Base-by-base conservation (phyloP, 2,329 filamentous ascomycete genomes). In the Xylariaceae sp. region DNA sequence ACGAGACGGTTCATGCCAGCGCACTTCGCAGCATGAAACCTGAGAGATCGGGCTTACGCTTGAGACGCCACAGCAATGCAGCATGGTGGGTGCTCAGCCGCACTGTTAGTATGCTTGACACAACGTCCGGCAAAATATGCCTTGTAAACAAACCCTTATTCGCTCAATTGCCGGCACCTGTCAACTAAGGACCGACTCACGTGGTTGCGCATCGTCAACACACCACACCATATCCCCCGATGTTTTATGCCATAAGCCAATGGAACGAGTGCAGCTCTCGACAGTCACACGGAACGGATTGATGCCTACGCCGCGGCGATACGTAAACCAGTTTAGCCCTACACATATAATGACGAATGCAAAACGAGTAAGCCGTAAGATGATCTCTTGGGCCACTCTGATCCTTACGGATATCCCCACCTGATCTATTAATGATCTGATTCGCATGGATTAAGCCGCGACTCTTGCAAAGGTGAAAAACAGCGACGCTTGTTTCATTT, bases 331-430 rank as follows among this genome's bases (percentile, higher is more conserved):
- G 45, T 32, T 13, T 33, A 36, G 30, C 23, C 33, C 36, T 53
- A 32, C 32, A 20, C 21, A 24, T 32, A 27, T 15, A 33, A 33
- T 9, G 11, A 33, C 3, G 30, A 33, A 13, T 15, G 30, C 30
- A 15, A 33, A 11, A 9, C 4, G 16, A 33, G 30, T 13, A 30
- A 30, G 8, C 8, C 27, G 27, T 30, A 30, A n/a, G n/a, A n/a
- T 16, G 45, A 39, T 46, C 49, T 45, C 32, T 27, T 27, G 44
- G 33, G 35, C 29, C 23, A 50, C 7, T 39, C 27, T 9, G 32
- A 15, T 45, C 6, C 6, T 23, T 32, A 35, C 57, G 57, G 57
- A 57, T 50, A 50, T 59, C 57, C 57, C 57, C 54, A 59, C 50
- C 33, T 21, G 29, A 35, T 21, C 36, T 51, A 33, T 33, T 33